Percentiles rank a stretch among this genome's conserved stretches.
phyloP scores from a whole-genome alignment of 2,329 filamentous ascomycete species.

The Neodidymelliopsis sp. region DNA sequence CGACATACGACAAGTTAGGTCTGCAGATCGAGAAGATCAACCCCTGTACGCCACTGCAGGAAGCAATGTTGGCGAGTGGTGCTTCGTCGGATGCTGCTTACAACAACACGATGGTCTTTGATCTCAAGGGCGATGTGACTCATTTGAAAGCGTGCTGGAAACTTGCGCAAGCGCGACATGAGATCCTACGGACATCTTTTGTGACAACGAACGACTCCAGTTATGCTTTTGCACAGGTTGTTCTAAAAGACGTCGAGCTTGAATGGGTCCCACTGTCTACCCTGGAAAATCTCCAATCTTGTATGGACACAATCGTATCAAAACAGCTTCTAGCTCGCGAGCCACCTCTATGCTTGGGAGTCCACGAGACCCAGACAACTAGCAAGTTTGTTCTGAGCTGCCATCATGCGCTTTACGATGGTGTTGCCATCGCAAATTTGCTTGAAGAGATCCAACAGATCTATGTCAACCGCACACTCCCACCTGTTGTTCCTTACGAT shows the following conservation, averaged over 20 bases:
- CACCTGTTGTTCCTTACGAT: conserved; percentile 63
- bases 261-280: conserved; percentile 49
- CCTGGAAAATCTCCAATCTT: conserved; percentile 44
- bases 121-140: conserved; percentile 60
- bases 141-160: conserved; percentile 68
- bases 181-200: conserved; percentile 81
- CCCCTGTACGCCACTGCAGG: conserved; percentile 86
- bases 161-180: conserved; percentile 69
- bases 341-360: conserved; percentile 49
- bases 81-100: conserved; percentile 64
- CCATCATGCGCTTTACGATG: conserved; percentile 90
- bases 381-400: conserved; percentile 59
- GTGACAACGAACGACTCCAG: conserved; percentile 66
- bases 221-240: conserved; percentile 75
- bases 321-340: conserved; percentile 50
- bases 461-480: conserved; percentile 59
- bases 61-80: conserved; percentile 78
- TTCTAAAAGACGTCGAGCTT: conserved; percentile 55
- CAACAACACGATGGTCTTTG: conserved; percentile 74
- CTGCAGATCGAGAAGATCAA: conserved; percentile 64
- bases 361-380: conserved; percentile 26
- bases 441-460: conserved; percentile 73
- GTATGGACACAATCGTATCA: conserved; percentile 57
- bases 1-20: conserved; percentile 19
- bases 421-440: conserved; percentile 74